phyloP scores from a whole-genome alignment of 495 filamentous ascomycete genomes.

The Aspergillus hancockii region DNA sequence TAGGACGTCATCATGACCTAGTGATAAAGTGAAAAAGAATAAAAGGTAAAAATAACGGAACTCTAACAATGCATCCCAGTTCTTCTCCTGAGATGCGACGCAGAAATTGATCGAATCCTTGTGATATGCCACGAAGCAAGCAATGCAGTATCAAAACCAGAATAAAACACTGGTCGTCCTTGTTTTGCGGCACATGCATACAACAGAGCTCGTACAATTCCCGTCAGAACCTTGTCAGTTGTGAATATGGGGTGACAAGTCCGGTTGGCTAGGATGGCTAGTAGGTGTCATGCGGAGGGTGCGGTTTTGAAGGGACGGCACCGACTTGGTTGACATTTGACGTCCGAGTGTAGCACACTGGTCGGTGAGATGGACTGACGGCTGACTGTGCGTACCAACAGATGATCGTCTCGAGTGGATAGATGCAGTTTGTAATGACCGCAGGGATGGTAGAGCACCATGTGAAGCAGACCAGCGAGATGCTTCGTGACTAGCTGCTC shows the following conservation, averaged over 20 bases:
- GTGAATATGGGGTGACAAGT: background rate
- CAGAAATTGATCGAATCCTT: background rate
- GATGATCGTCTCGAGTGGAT: conserved; percentile 7
- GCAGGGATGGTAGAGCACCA: background rate
- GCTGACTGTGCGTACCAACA: background rate
- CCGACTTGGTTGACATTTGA: background rate
- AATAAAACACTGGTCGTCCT: background rate
- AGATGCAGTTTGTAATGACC: background rate
- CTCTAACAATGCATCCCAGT: background rate
- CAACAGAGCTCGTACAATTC: background rate
- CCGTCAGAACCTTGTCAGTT: background rate
- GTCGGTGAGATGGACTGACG: background rate
- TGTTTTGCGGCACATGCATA: too few relatives aligned
- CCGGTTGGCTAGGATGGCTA: background rate
- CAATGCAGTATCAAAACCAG: too few relatives aligned
- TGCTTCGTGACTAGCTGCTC: background rate
- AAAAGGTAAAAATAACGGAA: background rate
- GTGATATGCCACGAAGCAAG: background rate
- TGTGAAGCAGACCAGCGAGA: background rate
- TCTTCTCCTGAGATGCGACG: background rate
- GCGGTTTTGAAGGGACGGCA: background rate
- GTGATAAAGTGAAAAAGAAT: background rate
- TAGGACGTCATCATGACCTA: background rate
- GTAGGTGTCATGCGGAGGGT: conserved; percentile 4
- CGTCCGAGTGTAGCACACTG: background rate